Base-by-base conservation (phyloP, 345 rosid genomes). In the Adansonia digitata region DNA sequence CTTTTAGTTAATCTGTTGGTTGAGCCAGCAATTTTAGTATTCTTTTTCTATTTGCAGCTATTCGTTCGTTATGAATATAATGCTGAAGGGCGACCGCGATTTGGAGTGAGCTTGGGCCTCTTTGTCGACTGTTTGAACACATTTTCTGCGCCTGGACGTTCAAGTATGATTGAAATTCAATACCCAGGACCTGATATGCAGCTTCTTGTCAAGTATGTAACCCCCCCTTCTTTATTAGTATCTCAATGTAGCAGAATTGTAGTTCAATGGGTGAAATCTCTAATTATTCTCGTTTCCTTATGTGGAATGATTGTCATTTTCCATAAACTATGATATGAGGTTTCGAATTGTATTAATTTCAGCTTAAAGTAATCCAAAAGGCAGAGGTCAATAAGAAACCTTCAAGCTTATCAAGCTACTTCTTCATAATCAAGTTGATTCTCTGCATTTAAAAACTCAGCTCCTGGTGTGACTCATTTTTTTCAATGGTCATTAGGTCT, bases 181-280 rank as follows among this genome's bases (percentile, higher is more conserved):
- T 92, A 94, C 80, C 97, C 98, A 26, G 98, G 98, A 31, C 92
- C 98, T 52, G 98, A 94, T 78, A 90, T 92, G 98, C 92, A 92
- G 84, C 95, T 94, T 75, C 96, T 92, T 81, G 81, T 94, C 88
- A 91, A 88, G 98, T 94, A 89, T 68, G 81, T 52, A 68, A 70
- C 35, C 42, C 39, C 37, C 2, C 53, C 4, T 71, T 45, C 27
- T 51, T 9, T 35, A 3, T 59, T 31, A 59, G 27, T 12, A 37
- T 66, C 10, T 66, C 52, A 42, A 26, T 43, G 10, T 43, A 13
- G 34, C 29, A 24, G 20, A 42, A 13, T 20, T 64, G 24, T 11
- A 37, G 1, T 40, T 65, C 70, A 42, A 40, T 12, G 70, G 62
- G 4, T 65, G 70, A 40, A 42, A 42, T 65, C 18, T 40, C 49